Percentiles rank a stretch among this genome's conserved stretches.
phyloP scores from a whole-genome alignment of 23 red algal genomes.

The Gracilaria gracilis region DNA sequence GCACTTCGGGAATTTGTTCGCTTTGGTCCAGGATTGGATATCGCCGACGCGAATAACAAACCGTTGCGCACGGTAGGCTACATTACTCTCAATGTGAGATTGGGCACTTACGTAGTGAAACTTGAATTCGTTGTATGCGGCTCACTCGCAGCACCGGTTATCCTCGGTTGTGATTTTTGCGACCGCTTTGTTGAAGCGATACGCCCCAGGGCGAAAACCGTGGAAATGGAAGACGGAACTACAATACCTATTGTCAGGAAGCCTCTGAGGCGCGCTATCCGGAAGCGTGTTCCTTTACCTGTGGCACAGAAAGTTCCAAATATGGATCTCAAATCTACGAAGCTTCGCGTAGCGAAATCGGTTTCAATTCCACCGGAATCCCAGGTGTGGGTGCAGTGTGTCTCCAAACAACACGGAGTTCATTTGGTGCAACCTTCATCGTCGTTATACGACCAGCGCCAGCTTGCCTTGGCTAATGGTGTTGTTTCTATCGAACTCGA shows the following conservation, averaged over 20 bases:
- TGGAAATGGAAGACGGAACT: not conserved
- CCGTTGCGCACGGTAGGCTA: too few species aligned
- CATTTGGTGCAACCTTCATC: constrained; percentile 1
- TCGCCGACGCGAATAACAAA: too few species aligned
- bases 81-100: too few species aligned
- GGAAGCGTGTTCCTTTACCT: too few species aligned
- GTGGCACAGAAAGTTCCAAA: not conserved
- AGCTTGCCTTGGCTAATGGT: not conserved
- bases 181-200: constrained; percentile 8
- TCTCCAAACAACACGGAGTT: constrained; percentile 4
- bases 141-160: too few species aligned
- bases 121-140: too few species aligned
- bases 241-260: not conserved
- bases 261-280: not conserved
- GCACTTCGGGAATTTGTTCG: not conserved
- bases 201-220: not conserved
- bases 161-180: constrained; percentile 23
- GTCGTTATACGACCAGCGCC: not conserved
- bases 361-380: not conserved
- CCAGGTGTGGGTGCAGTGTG: not conserved
- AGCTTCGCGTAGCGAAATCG: not conserved
- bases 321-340: not conserved
- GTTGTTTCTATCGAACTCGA: not conserved
- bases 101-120: too few species aligned
- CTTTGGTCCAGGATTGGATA: constrained; percentile 2